Base-by-base conservation (phyloP, 2,329 filamentous ascomycete species). In the Elsinoe perseae region DNA sequence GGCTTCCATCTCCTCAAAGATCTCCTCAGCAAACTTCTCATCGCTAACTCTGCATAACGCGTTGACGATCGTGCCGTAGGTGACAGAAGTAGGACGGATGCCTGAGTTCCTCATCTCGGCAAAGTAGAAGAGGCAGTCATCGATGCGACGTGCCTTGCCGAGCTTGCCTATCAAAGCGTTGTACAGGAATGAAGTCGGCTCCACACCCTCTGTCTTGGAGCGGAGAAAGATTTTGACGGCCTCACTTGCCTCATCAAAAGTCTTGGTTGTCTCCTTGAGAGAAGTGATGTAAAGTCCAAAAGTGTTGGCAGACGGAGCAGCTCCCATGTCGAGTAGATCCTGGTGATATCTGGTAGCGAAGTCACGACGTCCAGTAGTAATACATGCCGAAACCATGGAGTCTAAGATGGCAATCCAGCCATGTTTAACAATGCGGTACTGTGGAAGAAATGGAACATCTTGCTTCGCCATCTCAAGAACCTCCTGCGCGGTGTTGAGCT, bases 281-380 rank as follows among this genome's bases (percentile, higher is more conserved):
- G 92, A 97, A n/a, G 95, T 97, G 73, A 98, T 98, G 79, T 97
- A 98, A 16, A 98, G 81, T 58, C 93, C 93, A 64, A 95, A 98
- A 0, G 93, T 98, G 77, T 98, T 98, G 42, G 93, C 93, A 2
- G 92, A 95, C 14, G 93, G 93, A 8, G 91, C 86, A 59, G 87
- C 84, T 48, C 92, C 92, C 77, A 97, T 93, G 59, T 89, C 85
- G 50, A 95, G 78, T 63, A 98, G 79, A 70, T 98, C 89, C 70
- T 93, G 86, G 69, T 97, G 93, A 72, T 87, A 96, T 64, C 89
- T 84, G 69, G 86, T 85, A 59, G 93, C 93, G 59, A 89, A 76
- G 58, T 81, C 80, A 57, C 92, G 88, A 68, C 92, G 86, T 60
- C 90, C 89, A 46, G 89, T 79, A 40, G 83, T 89, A 56, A 98